Conservation (phyloP, 1,139 yeast species). For the Geotrichum siamense region DNA sequence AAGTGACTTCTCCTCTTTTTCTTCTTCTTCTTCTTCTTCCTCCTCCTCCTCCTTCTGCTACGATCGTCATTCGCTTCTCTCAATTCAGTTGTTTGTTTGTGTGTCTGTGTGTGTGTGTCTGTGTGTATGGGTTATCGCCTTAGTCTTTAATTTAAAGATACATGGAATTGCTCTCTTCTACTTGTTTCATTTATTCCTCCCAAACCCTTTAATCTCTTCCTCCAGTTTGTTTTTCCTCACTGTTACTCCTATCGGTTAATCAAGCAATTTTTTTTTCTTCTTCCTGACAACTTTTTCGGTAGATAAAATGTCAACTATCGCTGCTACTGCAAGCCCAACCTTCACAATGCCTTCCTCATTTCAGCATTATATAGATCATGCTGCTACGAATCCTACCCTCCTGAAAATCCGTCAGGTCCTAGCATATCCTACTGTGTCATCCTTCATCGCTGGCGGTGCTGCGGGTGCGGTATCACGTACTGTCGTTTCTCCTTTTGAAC, state of each 20-base stretch:
- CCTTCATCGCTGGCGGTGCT: conserved; percentile 67
- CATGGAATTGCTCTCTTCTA: not conserved
- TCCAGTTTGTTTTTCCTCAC: not conserved
- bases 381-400: conserved; percentile 13
- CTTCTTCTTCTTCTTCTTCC: too few species aligned
- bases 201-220: not conserved
- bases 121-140: too few species aligned
- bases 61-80: too few species aligned
- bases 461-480: conserved; percentile 95
- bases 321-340: too few species aligned
- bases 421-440: conserved; percentile 40
- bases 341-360: conserved; percentile 8
- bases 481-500: conserved; percentile 88
- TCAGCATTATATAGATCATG: conserved; percentile 5
- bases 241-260: not conserved
- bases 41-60: too few species aligned
- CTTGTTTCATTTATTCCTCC: not conserved
- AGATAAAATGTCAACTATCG: conserved; percentile 5
- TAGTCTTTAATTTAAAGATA: too few species aligned
- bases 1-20: too few species aligned
- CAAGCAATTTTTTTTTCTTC: not conserved
- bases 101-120: too few species aligned
- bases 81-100: too few species aligned
- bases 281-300: too few species aligned
- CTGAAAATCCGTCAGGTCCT: conserved; percentile 22